Base-by-base conservation (phyloP, 1,139 yeast genomes). In the Yamadazyma oceani region DNA sequence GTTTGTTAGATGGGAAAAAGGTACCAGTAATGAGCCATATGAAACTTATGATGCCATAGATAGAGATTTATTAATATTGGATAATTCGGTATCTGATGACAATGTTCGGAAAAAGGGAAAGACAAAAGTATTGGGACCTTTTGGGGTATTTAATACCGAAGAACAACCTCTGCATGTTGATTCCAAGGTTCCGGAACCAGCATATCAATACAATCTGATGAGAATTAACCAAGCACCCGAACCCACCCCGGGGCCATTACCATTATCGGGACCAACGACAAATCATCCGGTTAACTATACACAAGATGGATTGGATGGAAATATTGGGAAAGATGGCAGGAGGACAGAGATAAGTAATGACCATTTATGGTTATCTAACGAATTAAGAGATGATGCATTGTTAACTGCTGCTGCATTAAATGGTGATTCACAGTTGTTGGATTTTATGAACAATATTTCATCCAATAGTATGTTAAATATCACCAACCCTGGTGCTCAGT, bases 1-100 rank as follows among this genome's bases (percentile, higher is more conserved):
- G 1, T 84, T 84, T 58, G 96, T 88, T 1, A 72, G 64, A 37
- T 89, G 89, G 60, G 77, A 75, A 36, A 59, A 55, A 33, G 51
- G 50, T 27, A 31, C 40, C 4, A 53, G 54, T 34, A 56, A 55
- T 38, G 65, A 66, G 55, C 77, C 76, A 2, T 88, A 87, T 54
- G 75, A 75, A 35, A 77, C 81, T 10, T 87, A 89, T 53, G 89
- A 85, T 32, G 95, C 86, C 29, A 82, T 89, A 82, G 96, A 88
- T 55, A 65, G 69, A 32, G 89, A 85, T 49, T 64, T 89, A 36
- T 74, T 80, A 6, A 63, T 73, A 9, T 63, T 88, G 22, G 86
- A 85, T 50, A 64, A 75, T 22, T 78, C 83, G 4, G 68, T 71
- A 8, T 55, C 58, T 25, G 67, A 66, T 37, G 46, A 52, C 3